phyloP scores from a whole-genome alignment of 805 yeast species.

The Yarrowia porcina region DNA sequence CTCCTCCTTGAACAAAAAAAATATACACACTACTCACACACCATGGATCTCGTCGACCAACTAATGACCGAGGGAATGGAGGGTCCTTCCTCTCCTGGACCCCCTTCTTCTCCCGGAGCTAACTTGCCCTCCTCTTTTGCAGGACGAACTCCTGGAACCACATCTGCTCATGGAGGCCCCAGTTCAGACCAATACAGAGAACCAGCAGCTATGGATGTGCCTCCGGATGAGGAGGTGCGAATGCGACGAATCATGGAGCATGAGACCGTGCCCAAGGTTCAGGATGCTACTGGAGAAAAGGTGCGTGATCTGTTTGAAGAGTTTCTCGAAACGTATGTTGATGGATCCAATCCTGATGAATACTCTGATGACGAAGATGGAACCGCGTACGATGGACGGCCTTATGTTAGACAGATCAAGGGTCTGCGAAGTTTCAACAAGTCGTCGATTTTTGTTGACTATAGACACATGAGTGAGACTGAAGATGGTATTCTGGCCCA shows the following conservation, averaged over 20 bases:
- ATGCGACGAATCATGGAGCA: conserved; percentile 3
- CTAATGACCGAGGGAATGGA: conserved; percentile 19
- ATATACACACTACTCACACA: neutral
- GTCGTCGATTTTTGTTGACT: conserved; percentile 80
- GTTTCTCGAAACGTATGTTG: conserved; percentile 66
- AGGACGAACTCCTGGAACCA: conserved; percentile 12
- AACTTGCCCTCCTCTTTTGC: conserved; percentile 7
- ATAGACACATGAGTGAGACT: conserved; percentile 65
- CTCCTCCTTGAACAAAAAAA: neutral
- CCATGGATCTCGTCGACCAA: conserved; percentile 21
- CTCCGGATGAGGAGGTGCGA: conserved; percentile 15
- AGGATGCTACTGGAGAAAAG: conserved; percentile 88
- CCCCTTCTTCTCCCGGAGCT: conserved; percentile 24
- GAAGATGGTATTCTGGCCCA: conserved; percentile 80
- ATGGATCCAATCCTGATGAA: conserved; percentile 40
- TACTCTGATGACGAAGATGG: conserved; percentile 25
- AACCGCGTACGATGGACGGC: conserved; percentile 46
- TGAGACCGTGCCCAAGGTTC: conserved; percentile 69
- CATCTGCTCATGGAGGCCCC: conserved; percentile 24
- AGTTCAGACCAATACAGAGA: neutral
- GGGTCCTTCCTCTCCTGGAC: conserved; percentile 21
- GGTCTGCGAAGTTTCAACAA: conserved; percentile 74
- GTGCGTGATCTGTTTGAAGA: conserved; percentile 88
- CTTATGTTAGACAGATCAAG: conserved; percentile 75
- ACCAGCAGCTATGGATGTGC: neutral